phyloP scores from a whole-genome alignment of 1,284 basidiomycete genomes.

The Ustilago loliicola region DNA sequence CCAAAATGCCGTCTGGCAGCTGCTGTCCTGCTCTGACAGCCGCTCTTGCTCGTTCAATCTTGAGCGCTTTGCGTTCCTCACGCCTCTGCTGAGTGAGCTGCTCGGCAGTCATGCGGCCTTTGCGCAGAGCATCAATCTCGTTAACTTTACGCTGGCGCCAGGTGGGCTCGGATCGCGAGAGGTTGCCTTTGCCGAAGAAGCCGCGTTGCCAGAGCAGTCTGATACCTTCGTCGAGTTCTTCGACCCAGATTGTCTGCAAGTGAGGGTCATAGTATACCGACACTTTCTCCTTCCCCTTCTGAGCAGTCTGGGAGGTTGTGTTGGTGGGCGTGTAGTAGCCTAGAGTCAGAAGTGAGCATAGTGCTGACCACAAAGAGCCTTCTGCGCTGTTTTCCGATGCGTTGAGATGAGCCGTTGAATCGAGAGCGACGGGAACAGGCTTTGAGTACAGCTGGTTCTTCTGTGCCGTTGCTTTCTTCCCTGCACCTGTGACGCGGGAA shows the following conservation, averaged over 20 bases:
- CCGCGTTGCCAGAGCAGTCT: slow-evolving; percentile 85
- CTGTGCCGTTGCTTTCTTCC: slow-evolving; percentile 57
- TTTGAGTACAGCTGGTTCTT: slow-evolving; percentile 61
- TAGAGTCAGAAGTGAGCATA: slow-evolving; percentile 30
- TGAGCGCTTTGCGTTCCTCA: slow-evolving; percentile 65
- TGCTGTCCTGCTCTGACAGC: slow-evolving; percentile 67
- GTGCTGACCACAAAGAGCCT: slow-evolving; percentile 24
- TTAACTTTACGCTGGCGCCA: slow-evolving; percentile 76
- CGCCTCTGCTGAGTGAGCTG: slow-evolving; percentile 66
- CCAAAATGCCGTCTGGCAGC: slow-evolving; percentile 63
- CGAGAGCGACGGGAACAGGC: slow-evolving; percentile 48
- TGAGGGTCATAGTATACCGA: slow-evolving; percentile 49
- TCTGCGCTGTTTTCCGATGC: neutral
- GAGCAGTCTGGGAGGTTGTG: neutral
- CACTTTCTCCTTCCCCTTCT: slow-evolving; percentile 32
- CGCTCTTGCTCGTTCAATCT: slow-evolving; percentile 67
- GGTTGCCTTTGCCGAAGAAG: slow-evolving; percentile 96
- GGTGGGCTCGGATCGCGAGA: slow-evolving; percentile 92
- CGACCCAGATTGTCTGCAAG: slow-evolving; percentile 59
- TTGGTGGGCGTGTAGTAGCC: slow-evolving; percentile 23
- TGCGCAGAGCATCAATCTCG: slow-evolving; percentile 72
- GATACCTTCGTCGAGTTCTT: slow-evolving; percentile 52
- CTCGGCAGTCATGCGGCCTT: slow-evolving; percentile 64
- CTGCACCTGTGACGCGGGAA: slow-evolving; percentile 49
- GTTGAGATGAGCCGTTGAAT: neutral